These are phyloP conservation scores for Xylariomycetidae sp. DNA, from an alignment of 2,329 filamentous ascomycete species.

Conservation along the genomic window DNA sequence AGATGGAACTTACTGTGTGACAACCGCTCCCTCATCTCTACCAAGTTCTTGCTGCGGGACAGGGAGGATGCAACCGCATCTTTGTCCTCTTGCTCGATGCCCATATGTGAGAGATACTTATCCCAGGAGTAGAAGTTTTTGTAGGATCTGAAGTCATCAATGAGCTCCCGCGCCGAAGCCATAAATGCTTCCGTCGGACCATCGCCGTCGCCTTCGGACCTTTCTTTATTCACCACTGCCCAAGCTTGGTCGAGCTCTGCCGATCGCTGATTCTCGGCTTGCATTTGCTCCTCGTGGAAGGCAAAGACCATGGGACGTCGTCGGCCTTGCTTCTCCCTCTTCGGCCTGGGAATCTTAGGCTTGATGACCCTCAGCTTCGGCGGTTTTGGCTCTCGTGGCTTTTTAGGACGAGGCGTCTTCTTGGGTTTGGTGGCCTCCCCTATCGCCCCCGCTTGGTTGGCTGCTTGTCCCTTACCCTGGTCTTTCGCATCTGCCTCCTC, in stretches of 20 bases:
- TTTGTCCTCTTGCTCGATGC: slow-evolving; percentile 33
- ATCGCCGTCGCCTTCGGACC: slow-evolving; percentile 21
- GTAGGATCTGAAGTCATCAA: slow-evolving; percentile 58
- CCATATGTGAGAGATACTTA: slow-evolving; percentile 54
- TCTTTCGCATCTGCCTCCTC: slow-evolving; percentile 24
- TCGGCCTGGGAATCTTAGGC: slow-evolving; percentile 13
- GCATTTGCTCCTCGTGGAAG: slow-evolving; percentile 21
- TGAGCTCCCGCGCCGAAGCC: slow-evolving; percentile 50
- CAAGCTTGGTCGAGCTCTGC: slow-evolving; percentile 28
- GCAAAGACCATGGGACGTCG: slow-evolving; percentile 26
- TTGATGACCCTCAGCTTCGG: slow-evolving; percentile 21
- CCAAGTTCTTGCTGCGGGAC: slow-evolving; percentile 36
- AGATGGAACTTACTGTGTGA: slow-evolving; percentile 46
- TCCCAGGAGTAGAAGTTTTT: slow-evolving; percentile 63
- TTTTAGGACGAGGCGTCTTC: slow-evolving; percentile 10
- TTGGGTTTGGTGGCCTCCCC: background rate
- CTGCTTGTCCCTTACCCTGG: slow-evolving; percentile 16
- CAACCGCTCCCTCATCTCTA: slow-evolving; percentile 50
- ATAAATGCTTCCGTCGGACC: slow-evolving; percentile 49
- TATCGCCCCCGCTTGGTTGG: slow-evolving; percentile 2
- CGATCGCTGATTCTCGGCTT: slow-evolving; percentile 26
- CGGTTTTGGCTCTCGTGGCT: slow-evolving; percentile 13
- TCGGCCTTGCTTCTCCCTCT: slow-evolving; percentile 8
- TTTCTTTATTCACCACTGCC: slow-evolving; percentile 31
- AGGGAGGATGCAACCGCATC: slow-evolving; percentile 11